Percentiles rank a stretch among this genome's conserved stretches.
These are phyloP conservation scores for Termitomyces sp. DNA, from an alignment of 768 basidiomycete genomes.

Conservation along the genomic window DNA sequence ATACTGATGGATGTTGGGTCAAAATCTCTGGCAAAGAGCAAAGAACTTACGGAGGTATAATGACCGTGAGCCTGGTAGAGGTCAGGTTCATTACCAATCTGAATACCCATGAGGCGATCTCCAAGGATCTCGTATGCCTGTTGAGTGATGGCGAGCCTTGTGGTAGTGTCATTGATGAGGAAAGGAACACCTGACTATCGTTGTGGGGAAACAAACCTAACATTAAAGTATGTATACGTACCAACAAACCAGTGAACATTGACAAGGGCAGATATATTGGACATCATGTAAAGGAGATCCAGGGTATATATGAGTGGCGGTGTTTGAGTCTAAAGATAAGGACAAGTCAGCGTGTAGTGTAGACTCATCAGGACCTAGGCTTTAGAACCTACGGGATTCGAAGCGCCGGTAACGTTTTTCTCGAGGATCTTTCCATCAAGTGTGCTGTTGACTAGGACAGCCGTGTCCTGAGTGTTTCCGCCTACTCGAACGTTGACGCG, in stretches of 20 bases:
- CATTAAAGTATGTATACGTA: constrained; percentile 9
- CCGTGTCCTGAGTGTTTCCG: constrained; percentile 78
- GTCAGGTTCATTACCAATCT: constrained; percentile 69
- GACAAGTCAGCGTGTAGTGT: background rate
- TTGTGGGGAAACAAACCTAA: background rate
- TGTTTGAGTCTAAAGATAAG: constrained; percentile 48
- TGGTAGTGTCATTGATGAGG: constrained; percentile 50
- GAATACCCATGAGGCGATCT: constrained; percentile 57
- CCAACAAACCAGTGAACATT: constrained; percentile 67
- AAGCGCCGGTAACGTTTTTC: constrained; percentile 15
- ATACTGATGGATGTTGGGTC: constrained; percentile 15
- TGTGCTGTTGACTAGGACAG: constrained; percentile 42
- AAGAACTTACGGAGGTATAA: constrained; percentile 19
- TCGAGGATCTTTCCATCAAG: constrained; percentile 31
- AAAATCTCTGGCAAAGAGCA: background rate
- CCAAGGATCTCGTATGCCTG: constrained; percentile 62
- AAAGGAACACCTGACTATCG: constrained; percentile 45
- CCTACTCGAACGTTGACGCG: constrained; percentile 61
- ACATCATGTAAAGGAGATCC: constrained; percentile 64
- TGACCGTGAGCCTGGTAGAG: constrained; percentile 40
- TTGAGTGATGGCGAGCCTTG: constrained; percentile 52
- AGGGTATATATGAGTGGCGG: constrained; percentile 60
- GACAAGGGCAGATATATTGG: constrained; percentile 55
- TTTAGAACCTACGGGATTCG: constrained; percentile 14
- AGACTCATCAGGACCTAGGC: background rate